Evolutionary conservation across 345 rosid species (phyloP), one percentile per base, ranked within the genome.

Genomic region (Ceriops decandra): DNA sequence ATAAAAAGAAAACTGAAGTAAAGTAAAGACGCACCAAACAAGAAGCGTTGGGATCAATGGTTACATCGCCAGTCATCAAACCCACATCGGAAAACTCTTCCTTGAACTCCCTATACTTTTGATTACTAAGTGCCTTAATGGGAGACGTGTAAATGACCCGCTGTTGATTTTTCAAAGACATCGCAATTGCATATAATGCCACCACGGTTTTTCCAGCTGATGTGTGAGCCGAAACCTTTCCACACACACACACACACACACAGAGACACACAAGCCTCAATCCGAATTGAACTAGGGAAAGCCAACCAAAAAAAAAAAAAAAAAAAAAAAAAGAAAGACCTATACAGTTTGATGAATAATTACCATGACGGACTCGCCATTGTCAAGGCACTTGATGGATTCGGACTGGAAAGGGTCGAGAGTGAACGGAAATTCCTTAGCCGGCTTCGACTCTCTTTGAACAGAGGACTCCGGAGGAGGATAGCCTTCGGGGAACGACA

Each of bases 201-300:
- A 95, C 96, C 5, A 88, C 99, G 31, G 99, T 95, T 86, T 95
- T 95, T 19, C 99, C 99, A 73, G 99, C 99, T 21, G 99, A 91
- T 28, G 99, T 95, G 83, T 95, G 99, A 35, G 99, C 99, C 26
- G 99, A 95, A 21, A 91, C 99, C 99, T 95, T 71, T 67, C 46
- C 52, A 71, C 58, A 42, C 15, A 42, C 49, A 13, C 15, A 13
- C 16, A 38, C 15, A 42, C 4, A 13, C 2, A n/a, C n/a, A n/a
- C n/a, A n/a, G n/a, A n/a, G n/a, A 13, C 15, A 13, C 16, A 42
- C 2, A 2, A 42, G 0, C 49, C 49, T 42, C 16, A 42, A 11
- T 42, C 49, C 49, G 1, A 42, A 42, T 42, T 13, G 17, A 42
- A 42, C 49, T 13, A 4, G 8, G 9, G 1, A 33, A 9, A 36